Evolutionary conservation across 208 protist species (phyloP).

Genomic region (Leishmania tarentolae): DNA sequence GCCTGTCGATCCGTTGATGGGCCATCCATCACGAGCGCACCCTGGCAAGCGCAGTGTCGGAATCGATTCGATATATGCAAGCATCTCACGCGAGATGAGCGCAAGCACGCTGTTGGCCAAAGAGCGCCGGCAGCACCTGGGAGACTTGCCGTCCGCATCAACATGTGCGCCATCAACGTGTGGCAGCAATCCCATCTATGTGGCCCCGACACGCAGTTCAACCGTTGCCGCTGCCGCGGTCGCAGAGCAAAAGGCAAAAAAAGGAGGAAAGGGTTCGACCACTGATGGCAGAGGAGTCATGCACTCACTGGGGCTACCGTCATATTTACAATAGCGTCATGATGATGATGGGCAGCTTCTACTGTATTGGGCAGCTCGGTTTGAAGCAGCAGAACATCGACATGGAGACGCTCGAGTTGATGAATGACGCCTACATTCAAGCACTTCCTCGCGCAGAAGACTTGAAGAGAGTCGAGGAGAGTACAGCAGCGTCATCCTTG

Average conservation of each 20-base stretch:
- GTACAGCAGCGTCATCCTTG: neutral
- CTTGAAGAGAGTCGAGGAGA: neutral
- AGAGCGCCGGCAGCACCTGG: constrained; percentile 2
- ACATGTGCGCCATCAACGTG: neutral
- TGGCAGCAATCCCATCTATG: constrained; percentile 9
- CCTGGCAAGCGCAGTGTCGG: neutral
- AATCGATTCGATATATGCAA: neutral
- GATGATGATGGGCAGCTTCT: constrained; percentile 20
- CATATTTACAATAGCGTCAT: constrained; percentile 23
- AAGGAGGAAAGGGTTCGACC: constrained; percentile 3
- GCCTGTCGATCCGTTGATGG: neutral
- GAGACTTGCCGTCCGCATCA: neutral
- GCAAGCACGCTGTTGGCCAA: neutral
- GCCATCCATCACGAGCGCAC: neutral
- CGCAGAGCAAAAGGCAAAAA: constrained; percentile 9
- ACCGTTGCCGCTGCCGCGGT: constrained; percentile 10
- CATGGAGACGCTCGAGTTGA: constrained; percentile 14
- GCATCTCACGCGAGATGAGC: neutral
- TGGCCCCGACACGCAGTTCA: constrained; percentile 5
- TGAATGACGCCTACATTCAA: constrained; percentile 15
- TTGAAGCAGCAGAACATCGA: constrained; percentile 15
- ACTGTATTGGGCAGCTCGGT: constrained; percentile 13
- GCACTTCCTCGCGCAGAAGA: constrained; percentile 10
- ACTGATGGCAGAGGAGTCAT: constrained; percentile 29
- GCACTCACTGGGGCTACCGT: constrained; percentile 27